These are phyloP conservation scores for Backusella sp. DNA, from an alignment of 192 early-diverging fungal genomes.

Conservation along the genomic window DNA sequence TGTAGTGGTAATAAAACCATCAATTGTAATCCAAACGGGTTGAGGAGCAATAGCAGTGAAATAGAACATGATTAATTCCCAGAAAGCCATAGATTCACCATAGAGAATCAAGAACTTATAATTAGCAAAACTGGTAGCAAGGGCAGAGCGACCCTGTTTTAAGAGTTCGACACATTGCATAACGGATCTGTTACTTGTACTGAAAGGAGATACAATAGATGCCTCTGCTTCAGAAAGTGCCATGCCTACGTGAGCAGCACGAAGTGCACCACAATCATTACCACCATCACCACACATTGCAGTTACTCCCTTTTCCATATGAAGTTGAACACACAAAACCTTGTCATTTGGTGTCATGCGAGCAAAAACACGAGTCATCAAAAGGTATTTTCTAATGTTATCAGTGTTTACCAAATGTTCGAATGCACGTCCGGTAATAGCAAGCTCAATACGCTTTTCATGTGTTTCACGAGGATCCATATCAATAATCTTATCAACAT, in stretches of 20 bases:
- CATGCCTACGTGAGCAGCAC: slow-evolving; percentile 78
- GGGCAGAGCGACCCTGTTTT: slow-evolving; percentile 68
- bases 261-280: slow-evolving; percentile 82
- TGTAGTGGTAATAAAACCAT: slow-evolving; percentile 59
- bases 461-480: slow-evolving; percentile 19
- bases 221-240: slow-evolving; percentile 81
- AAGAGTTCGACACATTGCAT: slow-evolving; percentile 71
- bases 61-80: slow-evolving; percentile 69
- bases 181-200: slow-evolving; percentile 57
- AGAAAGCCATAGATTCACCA: slow-evolving; percentile 68
- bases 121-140: slow-evolving; percentile 73
- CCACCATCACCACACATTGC: slow-evolving; percentile 91
- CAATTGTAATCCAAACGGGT: slow-evolving; percentile 74
- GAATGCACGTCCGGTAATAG: slow-evolving; percentile 71
- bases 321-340: slow-evolving; percentile 66
- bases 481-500: slow-evolving; percentile 33
- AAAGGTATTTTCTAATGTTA: slow-evolving; percentile 52
- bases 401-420: slow-evolving; percentile 42
- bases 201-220: slow-evolving; percentile 86
- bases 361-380: slow-evolving; percentile 74
- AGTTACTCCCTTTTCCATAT: slow-evolving; percentile 77
- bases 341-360: slow-evolving; percentile 82
- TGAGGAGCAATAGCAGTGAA: slow-evolving; percentile 73
- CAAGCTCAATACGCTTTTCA: slow-evolving; percentile 56
- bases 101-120: slow-evolving; percentile 81